Percentiles rank a stretch among this genome's conserved stretches.
These are phyloP conservation scores for Yarrowia sp. DNA, from an alignment of 805 yeast genomes.

Conservation along the genomic window DNA sequence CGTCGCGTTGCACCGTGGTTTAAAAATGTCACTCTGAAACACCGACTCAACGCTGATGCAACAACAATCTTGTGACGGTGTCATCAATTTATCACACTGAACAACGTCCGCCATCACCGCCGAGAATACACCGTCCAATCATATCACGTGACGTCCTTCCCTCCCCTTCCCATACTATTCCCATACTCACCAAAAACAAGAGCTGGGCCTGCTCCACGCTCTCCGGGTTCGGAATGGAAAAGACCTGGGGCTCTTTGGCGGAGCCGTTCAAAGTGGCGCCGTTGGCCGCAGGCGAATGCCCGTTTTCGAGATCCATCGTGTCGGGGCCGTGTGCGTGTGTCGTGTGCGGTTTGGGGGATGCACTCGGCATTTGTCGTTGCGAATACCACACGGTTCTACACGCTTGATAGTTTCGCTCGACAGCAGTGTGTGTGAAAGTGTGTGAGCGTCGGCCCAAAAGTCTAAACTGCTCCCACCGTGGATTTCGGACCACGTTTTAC, in stretches of 20 bases:
- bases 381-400: neutral
- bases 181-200: slow-evolving; percentile 25
- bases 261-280: slow-evolving; percentile 20
- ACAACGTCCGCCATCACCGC: too few species aligned
- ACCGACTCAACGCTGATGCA: too few species aligned
- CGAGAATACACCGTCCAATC: too few species aligned
- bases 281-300: slow-evolving; percentile 30
- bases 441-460: slow-evolving; percentile 14
- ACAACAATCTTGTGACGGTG: too few species aligned
- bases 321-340: neutral
- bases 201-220: slow-evolving; percentile 20
- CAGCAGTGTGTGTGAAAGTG: slow-evolving; percentile 17
- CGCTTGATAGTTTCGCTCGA: slow-evolving; percentile 24
- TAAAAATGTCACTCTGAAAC: too few species aligned
- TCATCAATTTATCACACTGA: too few species aligned
- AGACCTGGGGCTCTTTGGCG: neutral
- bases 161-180: neutral
- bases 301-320: slow-evolving; percentile 28
- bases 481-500: slow-evolving; percentile 13
- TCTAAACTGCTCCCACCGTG: neutral
- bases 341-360: neutral
- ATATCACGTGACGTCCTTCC: too few species aligned
- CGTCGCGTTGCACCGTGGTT: too few species aligned
- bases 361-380: neutral
- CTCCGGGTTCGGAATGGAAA: slow-evolving; percentile 1